Percentiles rank a stretch among this genome's conserved stretches.
Evolutionary conservation across 345 rosid species (phyloP).

Genomic region (Populus ilicifolia): DNA sequence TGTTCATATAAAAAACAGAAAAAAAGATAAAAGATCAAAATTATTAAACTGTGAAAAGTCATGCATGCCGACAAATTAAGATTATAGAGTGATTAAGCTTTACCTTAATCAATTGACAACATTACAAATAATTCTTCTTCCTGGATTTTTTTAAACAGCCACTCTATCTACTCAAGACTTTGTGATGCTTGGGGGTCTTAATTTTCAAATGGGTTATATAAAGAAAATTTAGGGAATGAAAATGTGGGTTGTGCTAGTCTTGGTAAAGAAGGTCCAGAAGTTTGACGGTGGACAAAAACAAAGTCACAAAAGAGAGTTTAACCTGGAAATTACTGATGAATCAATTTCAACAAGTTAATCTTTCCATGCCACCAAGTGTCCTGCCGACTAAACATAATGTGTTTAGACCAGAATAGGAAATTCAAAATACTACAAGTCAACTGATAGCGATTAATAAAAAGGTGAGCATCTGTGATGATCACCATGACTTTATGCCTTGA

Average conservation of each 20-base stretch:
- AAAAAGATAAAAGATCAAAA: too few species aligned
- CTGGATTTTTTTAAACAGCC: not conserved
- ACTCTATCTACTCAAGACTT: slow-evolving; percentile 32
- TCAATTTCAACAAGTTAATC: slow-evolving; percentile 2
- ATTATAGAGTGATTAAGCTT: not conserved
- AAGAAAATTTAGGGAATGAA: slow-evolving; percentile 1
- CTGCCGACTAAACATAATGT: not conserved
- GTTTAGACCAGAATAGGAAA: not conserved
- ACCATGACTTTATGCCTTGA: slow-evolving; percentile 11
- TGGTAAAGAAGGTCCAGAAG: slow-evolving; percentile 19
- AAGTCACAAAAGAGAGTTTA: not conserved
- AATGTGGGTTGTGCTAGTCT: slow-evolving; percentile 2
- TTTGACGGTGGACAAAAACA: slow-evolving; percentile 18
- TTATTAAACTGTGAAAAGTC: not conserved
- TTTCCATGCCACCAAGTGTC: not conserved
- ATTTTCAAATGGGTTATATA: slow-evolving; percentile 25
- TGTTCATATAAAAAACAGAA: too few species aligned
- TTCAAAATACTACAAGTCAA: slow-evolving; percentile 12
- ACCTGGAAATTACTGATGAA: too few species aligned
- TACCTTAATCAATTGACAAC: not conserved
- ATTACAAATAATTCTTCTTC: not conserved
- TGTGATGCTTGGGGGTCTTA: slow-evolving; percentile 1
- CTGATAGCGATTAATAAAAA: not conserved
- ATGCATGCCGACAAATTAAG: not conserved
- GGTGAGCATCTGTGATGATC: slow-evolving; percentile 2